A percentile compares a stretch with the other conserved stretches of the same genome.
Evolutionary conservation across 805 yeast genomes (phyloP).

Genomic region (Nakazawaea ishiwadae): DNA sequence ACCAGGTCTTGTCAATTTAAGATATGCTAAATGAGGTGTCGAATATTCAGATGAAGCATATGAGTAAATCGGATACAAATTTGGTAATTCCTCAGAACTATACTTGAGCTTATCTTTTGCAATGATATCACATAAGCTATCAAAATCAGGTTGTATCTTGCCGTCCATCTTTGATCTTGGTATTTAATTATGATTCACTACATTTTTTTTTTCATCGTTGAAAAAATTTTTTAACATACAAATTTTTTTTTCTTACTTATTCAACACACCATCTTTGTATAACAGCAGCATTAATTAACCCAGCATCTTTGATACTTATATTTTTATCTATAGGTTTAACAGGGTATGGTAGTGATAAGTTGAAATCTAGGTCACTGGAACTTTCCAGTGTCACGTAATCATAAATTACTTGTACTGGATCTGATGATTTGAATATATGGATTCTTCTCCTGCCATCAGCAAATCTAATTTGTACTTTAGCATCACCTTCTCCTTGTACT

Average conservation of each 20-base stretch:
- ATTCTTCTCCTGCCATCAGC: constrained; percentile 75
- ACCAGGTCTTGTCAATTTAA: constrained; percentile 71
- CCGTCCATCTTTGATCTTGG: constrained; percentile 3
- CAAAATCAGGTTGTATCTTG: constrained; percentile 47
- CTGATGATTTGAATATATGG: constrained; percentile 59
- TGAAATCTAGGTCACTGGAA: constrained; percentile 49
- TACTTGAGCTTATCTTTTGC: constrained; percentile 27
- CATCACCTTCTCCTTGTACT: constrained; percentile 59
- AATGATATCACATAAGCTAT: constrained; percentile 36
- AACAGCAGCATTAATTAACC: constrained; percentile 77
- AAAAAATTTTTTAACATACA: not conserved
- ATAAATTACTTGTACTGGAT: constrained; percentile 61
- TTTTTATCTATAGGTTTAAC: constrained; percentile 60
- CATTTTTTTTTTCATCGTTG: too few relatives aligned
- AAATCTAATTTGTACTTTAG: constrained; percentile 75
- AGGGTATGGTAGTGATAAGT: constrained; percentile 79
- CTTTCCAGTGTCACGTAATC: constrained; percentile 48
- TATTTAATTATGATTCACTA: not conserved
- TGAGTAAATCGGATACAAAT: constrained; percentile 78
- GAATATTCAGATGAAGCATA: constrained; percentile 70
- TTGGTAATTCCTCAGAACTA: constrained; percentile 35
- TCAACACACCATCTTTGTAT: constrained; percentile 71
- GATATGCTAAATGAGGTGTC: constrained; percentile 87
- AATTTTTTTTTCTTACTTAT: constrained; percentile 1
- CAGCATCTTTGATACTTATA: constrained; percentile 65